Conservation (phyloP, 192 early-diverging fungal genomes). For the Geranomyces variabilis region DNA sequence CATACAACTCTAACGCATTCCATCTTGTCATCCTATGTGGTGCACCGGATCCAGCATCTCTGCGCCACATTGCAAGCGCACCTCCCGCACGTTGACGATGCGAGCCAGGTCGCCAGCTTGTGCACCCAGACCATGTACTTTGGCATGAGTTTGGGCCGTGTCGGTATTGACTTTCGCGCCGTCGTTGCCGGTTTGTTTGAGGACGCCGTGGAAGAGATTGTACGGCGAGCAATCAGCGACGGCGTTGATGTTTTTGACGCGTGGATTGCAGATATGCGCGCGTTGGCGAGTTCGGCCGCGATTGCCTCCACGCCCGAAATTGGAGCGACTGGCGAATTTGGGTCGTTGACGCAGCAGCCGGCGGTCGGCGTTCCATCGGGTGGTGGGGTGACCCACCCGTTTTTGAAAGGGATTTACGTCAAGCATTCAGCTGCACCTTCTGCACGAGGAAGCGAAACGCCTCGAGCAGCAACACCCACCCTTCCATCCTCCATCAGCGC, state of each 20-base stretch:
- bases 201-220: constrained; percentile 57
- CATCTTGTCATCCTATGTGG: constrained; percentile 71
- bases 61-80: constrained; percentile 43
- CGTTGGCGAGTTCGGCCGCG: not conserved
- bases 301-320: not conserved
- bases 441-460: not conserved
- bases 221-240: constrained; percentile 51
- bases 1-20: constrained; percentile 44
- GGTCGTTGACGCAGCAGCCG: not conserved
- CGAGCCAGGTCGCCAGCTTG: constrained; percentile 42
- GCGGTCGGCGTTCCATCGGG: not conserved
- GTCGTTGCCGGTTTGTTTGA: constrained; percentile 65
- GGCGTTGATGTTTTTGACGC: constrained; percentile 55
- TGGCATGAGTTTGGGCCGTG: constrained; percentile 75
- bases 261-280: constrained; percentile 25
- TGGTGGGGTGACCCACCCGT: constrained; percentile 7
- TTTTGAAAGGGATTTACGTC: constrained; percentile 22
- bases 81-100: constrained; percentile 64
- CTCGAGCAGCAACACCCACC: not conserved
- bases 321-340: not conserved
- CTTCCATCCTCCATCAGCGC: not conserved
- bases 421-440: constrained; percentile 12
- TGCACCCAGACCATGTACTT: constrained; percentile 81
- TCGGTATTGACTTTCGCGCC: constrained; percentile 76
- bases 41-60: constrained; percentile 50